Evolutionary conservation across 1,284 basidiomycete genomes (phyloP).

Genomic region (Irpex rosettiformis): DNA sequence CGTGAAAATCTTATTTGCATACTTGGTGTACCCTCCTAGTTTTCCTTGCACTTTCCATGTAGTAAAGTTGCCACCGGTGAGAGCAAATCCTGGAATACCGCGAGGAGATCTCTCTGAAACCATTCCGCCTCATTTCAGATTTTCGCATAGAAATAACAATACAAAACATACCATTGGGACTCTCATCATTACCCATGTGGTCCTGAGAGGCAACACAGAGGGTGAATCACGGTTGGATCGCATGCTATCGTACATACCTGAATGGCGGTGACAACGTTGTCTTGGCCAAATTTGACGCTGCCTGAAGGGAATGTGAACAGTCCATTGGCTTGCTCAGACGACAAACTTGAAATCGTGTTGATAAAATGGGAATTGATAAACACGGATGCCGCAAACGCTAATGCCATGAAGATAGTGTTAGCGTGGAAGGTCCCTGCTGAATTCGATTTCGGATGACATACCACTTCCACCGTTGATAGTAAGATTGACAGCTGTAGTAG

Average conservation of each 20-base stretch:
- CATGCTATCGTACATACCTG: conserved; percentile 40
- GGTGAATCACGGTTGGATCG: neutral
- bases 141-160: neutral
- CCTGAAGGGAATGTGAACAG: conserved; percentile 58
- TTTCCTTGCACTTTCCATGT: conserved; percentile 84
- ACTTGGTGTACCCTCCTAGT: conserved; percentile 71
- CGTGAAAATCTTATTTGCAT: conserved; percentile 20
- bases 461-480: conserved; percentile 79
- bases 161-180: conserved; percentile 38
- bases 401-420: neutral
- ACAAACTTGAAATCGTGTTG: conserved; percentile 59
- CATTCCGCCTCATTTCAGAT: neutral
- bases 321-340: conserved; percentile 60
- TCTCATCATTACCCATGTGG: conserved; percentile 74
- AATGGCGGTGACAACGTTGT: conserved; percentile 75
- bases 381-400: conserved; percentile 74
- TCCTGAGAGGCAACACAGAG: conserved; percentile 41
- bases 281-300: conserved; percentile 43
- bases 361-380: conserved; percentile 79
- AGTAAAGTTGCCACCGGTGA: conserved; percentile 56
- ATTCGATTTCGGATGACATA: conserved; percentile 25
- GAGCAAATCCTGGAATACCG: conserved; percentile 71
- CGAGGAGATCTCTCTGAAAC: conserved; percentile 68
- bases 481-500: conserved; percentile 60
- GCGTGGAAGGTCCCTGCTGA: neutral